Conservation (phyloP, 73 alveolate genomes). For the Effrenium voratum region DNA sequence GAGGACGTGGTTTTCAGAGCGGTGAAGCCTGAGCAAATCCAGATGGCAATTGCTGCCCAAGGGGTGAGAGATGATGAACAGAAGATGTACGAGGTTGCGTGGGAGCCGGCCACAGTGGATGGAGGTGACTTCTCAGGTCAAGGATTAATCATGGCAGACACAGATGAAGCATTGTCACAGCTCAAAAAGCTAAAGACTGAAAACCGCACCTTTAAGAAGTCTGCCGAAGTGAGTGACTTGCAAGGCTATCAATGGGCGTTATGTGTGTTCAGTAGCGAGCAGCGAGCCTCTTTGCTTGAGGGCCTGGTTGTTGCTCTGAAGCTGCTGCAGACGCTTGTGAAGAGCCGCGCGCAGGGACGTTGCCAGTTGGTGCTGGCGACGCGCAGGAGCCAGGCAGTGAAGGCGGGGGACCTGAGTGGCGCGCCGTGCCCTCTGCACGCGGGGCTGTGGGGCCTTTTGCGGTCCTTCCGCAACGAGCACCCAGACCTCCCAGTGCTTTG, state of each 20-base stretch:
- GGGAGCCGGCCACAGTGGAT: not conserved
- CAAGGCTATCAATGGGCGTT: slow-evolving; percentile 13
- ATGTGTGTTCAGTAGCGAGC: not conserved
- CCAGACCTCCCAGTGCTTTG: slow-evolving; percentile 19
- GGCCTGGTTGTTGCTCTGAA: slow-evolving; percentile 25
- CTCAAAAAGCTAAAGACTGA: too few relatives aligned
- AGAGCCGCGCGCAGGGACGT: not conserved
- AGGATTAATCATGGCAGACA: not conserved
- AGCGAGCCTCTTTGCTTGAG: not conserved
- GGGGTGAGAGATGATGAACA: slow-evolving; percentile 79
- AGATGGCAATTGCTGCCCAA: slow-evolving; percentile 90
- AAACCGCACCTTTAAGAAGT: too few relatives aligned
- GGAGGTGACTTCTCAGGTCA: not conserved
- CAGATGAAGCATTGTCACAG: not conserved
- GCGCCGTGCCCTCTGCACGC: slow-evolving; percentile 52
- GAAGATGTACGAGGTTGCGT: slow-evolving; percentile 60
- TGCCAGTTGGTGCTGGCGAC: slow-evolving; percentile 40
- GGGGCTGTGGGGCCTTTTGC: slow-evolving; percentile 69
- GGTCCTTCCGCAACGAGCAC: slow-evolving; percentile 64
- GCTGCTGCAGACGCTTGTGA: slow-evolving; percentile 37
- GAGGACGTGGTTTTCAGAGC: slow-evolving; percentile 93
- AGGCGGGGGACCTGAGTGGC: slow-evolving; percentile 41
- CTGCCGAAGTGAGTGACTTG: not conserved
- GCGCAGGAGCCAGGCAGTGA: slow-evolving; percentile 17
- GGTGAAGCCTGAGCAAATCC: slow-evolving; percentile 91